Base-by-base conservation (phyloP, 768 basidiomycete genomes). In the Xerocomus brunneocitrinus region DNA sequence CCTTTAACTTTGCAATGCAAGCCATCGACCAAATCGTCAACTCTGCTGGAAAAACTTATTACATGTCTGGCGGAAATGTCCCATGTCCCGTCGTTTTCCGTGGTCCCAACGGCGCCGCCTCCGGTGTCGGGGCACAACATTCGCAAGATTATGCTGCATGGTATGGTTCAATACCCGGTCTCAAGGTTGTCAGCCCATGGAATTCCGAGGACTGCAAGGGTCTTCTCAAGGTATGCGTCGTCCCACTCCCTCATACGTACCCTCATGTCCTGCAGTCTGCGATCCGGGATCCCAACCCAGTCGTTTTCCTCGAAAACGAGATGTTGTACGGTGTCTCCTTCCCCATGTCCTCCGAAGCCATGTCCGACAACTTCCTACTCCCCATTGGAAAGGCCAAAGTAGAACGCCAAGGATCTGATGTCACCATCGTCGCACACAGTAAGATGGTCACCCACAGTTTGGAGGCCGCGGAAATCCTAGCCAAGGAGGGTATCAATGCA, bases 21-120 rank as follows among this genome's bases (percentile, higher is more conserved):
- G 95, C 97, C 54, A 98, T 99, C 71, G 97, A 99, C 76, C 97
- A 99, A 68, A 99, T 99, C 58, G 93, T 99, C 73, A 99, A 99
- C 81, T 98, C 97, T n/a, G 97, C 89, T 52, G 97, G 92, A 56
- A 99, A 98, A 79, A 99, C 97, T 4, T 95, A 98, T 75, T 99
- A 99, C 82, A 99, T 99, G 97, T 98, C 97, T 36, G 97, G 97
- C 54, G 97, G 97, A 59, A 98, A 94, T 66, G 95, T 98, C 16
- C 91, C 94, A 10, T 98, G 95, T 77, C 94, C 97, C 24, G 91
- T 99, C 58, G 95, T 98, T 50, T 99, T 99, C 87, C 92, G 97
- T 74, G 97, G 97, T 49, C 97, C 97, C 57, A 99, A 99, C 71
- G 97, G 97, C 69, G 97, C 97, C 47, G 97, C 97, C 46, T 73